phyloP scores from a whole-genome alignment of 345 rosid genomes.

The Theobroma cacao region DNA sequence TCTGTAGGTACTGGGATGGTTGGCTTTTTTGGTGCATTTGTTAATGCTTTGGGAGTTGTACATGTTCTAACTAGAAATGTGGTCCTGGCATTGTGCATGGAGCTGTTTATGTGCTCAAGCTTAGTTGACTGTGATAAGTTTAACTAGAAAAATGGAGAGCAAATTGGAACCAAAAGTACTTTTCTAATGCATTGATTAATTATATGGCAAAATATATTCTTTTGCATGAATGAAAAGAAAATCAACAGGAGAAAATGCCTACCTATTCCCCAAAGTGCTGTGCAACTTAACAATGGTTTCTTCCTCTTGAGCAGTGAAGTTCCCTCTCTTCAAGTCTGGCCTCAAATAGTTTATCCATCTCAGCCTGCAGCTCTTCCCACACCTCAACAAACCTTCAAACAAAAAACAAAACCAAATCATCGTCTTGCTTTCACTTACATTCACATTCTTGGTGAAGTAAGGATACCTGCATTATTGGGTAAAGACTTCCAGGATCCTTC shows the following conservation, averaged over 20 bases:
- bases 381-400: conserved; percentile 62
- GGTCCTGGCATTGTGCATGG: too few species aligned
- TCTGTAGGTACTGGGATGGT: too few species aligned
- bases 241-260: not conserved
- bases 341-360: conserved; percentile 94
- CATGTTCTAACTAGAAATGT: too few species aligned
- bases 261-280: conserved; percentile 74
- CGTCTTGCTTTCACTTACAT: too few species aligned
- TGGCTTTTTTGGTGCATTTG: too few species aligned
- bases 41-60: too few species aligned
- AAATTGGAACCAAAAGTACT: too few species aligned
- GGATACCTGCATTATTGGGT: conserved; percentile 90
- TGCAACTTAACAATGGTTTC: conserved; percentile 73
- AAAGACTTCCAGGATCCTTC: conserved; percentile 90
- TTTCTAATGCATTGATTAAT: not conserved
- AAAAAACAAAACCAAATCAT: not conserved
- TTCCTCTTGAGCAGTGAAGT: conserved; percentile 71
- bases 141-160: too few species aligned
- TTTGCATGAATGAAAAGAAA: not conserved
- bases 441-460: too few species aligned
- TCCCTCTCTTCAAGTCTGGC: conserved; percentile 79
- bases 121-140: too few species aligned
- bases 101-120: too few species aligned
- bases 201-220: too few species aligned
- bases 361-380: conserved; percentile 93